Conservation (phyloP, 2,329 filamentous ascomycete genomes). For the Hypomyces rosellus region DNA sequence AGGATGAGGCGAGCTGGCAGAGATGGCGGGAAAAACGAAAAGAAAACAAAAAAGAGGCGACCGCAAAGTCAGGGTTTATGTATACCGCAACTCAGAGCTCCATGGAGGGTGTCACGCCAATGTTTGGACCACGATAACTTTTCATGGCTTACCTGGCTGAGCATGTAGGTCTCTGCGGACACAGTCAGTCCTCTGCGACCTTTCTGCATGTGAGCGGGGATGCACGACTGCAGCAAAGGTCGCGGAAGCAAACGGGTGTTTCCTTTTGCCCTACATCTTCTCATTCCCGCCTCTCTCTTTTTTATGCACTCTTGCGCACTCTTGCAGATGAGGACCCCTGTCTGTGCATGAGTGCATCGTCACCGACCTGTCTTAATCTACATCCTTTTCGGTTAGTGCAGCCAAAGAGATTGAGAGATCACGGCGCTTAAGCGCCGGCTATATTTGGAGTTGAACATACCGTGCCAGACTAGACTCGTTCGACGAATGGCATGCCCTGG, state of each 20-base stretch:
- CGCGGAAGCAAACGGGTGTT: not conserved
- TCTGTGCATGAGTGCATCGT: not conserved
- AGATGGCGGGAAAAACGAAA: not conserved
- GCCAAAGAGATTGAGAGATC: conserved; percentile 12
- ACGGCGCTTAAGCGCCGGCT: conserved; percentile 24
- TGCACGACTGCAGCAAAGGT: not conserved
- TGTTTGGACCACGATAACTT: not conserved
- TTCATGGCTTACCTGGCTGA: too few relatives aligned
- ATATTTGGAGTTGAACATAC: conserved; percentile 20
- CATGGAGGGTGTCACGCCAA: not conserved
- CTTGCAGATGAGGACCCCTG: conserved; percentile 1
- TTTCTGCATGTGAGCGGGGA: not conserved
- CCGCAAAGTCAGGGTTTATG: conserved; percentile 3
- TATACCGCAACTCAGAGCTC: not conserved
- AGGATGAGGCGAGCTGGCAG: conserved; percentile 4
- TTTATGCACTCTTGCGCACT: not conserved
- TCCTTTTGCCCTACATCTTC: not conserved
- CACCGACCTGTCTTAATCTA: conserved; percentile 6
- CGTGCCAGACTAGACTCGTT: not conserved
- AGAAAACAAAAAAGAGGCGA: not conserved
- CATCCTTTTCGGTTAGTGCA: conserved; percentile 7
- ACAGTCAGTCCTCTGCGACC: not conserved
- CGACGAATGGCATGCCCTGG: conserved; percentile 3
- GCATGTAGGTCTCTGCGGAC: too few relatives aligned
- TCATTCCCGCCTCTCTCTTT: not conserved